These are phyloP conservation scores for Cladosporium austrohemisphaericum DNA, from an alignment of 2,329 filamentous ascomycete genomes.

Conservation along the genomic window DNA sequence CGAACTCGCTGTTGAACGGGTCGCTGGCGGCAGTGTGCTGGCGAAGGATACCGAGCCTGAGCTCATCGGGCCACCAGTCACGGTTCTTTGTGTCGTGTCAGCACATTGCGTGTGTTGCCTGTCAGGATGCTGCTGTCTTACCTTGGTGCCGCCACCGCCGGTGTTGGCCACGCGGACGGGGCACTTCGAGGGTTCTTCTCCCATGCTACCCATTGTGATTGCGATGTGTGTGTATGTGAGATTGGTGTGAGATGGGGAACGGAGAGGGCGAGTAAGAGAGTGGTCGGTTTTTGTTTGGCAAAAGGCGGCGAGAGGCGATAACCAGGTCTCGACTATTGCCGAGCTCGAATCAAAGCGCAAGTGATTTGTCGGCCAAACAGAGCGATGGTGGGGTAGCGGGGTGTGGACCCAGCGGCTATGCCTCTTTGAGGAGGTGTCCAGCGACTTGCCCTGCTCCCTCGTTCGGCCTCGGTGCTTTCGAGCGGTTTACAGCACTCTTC, in stretches of 20 bases:
- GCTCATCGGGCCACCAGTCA: slow-evolving; percentile 71
- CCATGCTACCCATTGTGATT: slow-evolving; percentile 12
- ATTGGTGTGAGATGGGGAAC: not conserved
- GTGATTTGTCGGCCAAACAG: slow-evolving; percentile 10
- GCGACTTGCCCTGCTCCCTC: too few species aligned
- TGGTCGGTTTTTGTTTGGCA: not conserved
- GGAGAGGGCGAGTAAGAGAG: not conserved
- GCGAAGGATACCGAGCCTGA: slow-evolving; percentile 68
- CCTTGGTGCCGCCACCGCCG: slow-evolving; percentile 53
- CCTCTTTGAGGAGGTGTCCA: too few species aligned
- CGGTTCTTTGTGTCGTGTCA: slow-evolving; percentile 57
- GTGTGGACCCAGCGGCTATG: not conserved
- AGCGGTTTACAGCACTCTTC: too few species aligned
- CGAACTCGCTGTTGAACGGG: slow-evolving; percentile 60
- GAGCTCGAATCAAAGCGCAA: slow-evolving; percentile 3
- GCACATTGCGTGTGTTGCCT: slow-evolving; percentile 44
- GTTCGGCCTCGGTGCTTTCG: too few species aligned
- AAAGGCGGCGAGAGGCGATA: slow-evolving; percentile 5
- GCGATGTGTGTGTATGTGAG: not conserved
- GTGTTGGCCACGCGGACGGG: slow-evolving; percentile 30
- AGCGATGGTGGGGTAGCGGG: not conserved
- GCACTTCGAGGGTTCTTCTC: slow-evolving; percentile 23
- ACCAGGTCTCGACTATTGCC: not conserved
- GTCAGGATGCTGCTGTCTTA: slow-evolving; percentile 41
- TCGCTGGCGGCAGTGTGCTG: slow-evolving; percentile 63